Evolutionary conservation across 257 asterid species (phyloP), one percentile per base, ranked within the genome.

Genomic region (Coffea eugenioides): DNA sequence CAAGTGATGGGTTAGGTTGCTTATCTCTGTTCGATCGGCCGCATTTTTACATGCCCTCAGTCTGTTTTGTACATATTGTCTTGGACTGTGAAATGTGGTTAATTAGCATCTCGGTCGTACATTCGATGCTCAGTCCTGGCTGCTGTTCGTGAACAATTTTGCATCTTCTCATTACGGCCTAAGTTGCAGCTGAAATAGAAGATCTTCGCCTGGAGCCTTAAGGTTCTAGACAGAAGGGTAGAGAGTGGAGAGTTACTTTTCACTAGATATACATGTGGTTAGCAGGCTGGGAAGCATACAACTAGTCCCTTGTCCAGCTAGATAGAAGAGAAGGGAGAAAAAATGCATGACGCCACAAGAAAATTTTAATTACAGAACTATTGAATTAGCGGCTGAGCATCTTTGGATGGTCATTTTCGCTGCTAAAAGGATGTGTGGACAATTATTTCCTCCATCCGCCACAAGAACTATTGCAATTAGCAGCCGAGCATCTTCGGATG

Each of bases 11-110:
- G 76, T 66, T 54, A 69, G 69, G 67, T 71, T 75, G 66, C 74
- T 36, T 51, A 45, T 70, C 56, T 20, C 5, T 41, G 2, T 41
- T 66, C 43, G 23, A 76, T 66, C 70, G 6, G 25, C 49, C 49
- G 1, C 64, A 76, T 12, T 6, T 54, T 75, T 81, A 75, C 66
- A 75, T 64, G 69, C 62, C 6, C 8, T n/a, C n/a, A 52, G 41
- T 68, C 31, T 12, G 45, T 66, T 65, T 64, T 80, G 83, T 80
- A 74, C 13, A 67, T 80, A 74, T 36, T 34, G 62, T n/a, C 75
- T 54, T 67, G 52, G 76, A n/a, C 68, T 65, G 56, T n/a, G 79
- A 49, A 62, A 65, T 71, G 52, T 45, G n/a, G 7, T 48, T 5
- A 64, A 8, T n/a, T 23, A n/a, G 25, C 7, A 65, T 65, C 8